Evolutionary conservation across 768 basidiomycete species (phyloP).

Genomic region (Pisolithus marmoratus): DNA sequence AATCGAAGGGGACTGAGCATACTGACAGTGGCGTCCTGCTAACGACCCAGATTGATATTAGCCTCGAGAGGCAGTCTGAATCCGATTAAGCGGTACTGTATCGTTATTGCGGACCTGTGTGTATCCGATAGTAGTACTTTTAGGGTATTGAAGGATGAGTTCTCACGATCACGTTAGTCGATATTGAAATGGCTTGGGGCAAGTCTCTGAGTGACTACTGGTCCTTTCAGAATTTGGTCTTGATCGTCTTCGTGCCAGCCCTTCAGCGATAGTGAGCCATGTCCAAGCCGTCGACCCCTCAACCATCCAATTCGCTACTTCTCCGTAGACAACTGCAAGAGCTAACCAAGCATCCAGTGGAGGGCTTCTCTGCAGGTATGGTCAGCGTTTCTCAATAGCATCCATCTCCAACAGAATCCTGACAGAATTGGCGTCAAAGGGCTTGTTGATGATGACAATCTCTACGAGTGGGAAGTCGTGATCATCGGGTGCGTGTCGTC

Average conservation of each 20-base stretch:
- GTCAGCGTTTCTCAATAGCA: conserved; percentile 19
- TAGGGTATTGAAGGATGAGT: neutral
- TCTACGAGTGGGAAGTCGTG: conserved; percentile 95
- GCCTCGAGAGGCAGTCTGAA: neutral
- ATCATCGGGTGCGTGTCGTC: conserved; percentile 73
- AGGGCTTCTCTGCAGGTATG: conserved; percentile 93
- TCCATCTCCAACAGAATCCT: conserved; percentile 29
- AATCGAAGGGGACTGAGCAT: too few relatives aligned
- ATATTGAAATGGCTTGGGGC: neutral
- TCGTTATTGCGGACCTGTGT: neutral
- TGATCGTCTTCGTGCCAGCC: neutral
- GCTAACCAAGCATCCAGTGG: conserved; percentile 88
- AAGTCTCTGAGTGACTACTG: neutral
- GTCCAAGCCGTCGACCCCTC: conserved; percentile 41
- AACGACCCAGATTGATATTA: neutral
- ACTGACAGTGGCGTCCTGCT: neutral
- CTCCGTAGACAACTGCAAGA: conserved; percentile 77
- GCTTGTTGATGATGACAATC: conserved; percentile 89
- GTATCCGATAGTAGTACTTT: too few relatives aligned
- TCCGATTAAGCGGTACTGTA: too few relatives aligned
- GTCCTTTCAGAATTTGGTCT: neutral
- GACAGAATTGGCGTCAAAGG: conserved; percentile 44
- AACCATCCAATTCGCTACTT: conserved; percentile 42
- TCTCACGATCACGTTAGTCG: conserved; percentile 18
- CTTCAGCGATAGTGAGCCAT: conserved; percentile 25